Conservation (phyloP, 2,329 filamentous ascomycete genomes). For the Lomentospora prolificans region DNA sequence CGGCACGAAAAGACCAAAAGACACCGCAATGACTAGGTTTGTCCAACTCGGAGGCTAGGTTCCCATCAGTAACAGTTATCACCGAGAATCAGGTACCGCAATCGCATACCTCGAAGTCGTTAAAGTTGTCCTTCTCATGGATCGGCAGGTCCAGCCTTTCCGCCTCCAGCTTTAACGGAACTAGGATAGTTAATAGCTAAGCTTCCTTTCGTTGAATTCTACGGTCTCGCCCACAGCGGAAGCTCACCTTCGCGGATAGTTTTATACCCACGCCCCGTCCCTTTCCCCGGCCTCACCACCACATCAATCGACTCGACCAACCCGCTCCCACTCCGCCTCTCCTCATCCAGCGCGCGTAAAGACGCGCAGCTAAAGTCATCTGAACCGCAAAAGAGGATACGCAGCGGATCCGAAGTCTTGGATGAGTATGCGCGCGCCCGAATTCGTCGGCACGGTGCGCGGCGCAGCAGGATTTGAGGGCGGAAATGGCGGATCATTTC, state of each 20-base stretch:
- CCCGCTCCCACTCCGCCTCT: conserved; percentile 39
- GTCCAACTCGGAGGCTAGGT: conserved; percentile 47
- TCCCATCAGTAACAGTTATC: conserved; percentile 2
- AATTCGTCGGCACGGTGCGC: background rate
- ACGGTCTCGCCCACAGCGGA: background rate
- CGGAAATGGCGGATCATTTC: background rate
- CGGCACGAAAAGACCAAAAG: conserved; percentile 86
- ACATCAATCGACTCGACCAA: conserved; percentile 74
- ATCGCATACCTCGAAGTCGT: conserved; percentile 58
- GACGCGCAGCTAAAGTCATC: conserved; percentile 81
- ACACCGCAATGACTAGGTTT: conserved; percentile 84
- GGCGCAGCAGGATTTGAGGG: background rate
- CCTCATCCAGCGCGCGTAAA: conserved; percentile 56
- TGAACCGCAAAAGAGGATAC: conserved; percentile 89
- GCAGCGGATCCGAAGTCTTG: conserved; percentile 47
- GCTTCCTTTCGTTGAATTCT: background rate
- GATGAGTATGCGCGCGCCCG: conserved; percentile 8
- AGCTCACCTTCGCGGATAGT: conserved; percentile 50
- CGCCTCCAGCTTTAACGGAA: conserved; percentile 63
- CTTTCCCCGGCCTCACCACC: conserved; percentile 70
- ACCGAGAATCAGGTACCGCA: background rate
- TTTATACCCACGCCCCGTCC: conserved; percentile 65
- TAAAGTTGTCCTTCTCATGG: conserved; percentile 75
- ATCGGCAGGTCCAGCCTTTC: conserved; percentile 52
- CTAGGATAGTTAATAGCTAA: no score